Percentiles rank a stretch among this genome's conserved stretches.
These are phyloP conservation scores for Mucor irregularis DNA, from an alignment of 371 early-diverging fungal genomes.

Conservation along the genomic window DNA sequence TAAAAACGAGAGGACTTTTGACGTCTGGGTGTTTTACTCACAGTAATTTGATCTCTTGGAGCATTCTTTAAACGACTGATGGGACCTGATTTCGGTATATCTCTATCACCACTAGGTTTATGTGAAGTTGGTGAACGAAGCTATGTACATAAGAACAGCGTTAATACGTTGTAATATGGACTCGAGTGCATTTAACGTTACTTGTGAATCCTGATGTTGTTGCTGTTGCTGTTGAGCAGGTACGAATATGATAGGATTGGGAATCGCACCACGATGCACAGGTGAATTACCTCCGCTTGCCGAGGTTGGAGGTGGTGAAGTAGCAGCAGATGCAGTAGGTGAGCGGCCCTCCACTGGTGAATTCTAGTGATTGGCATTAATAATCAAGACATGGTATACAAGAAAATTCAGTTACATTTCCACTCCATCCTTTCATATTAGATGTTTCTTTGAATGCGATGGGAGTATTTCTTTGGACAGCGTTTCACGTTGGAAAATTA, in stretches of 20 bases:
- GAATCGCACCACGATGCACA: background rate
- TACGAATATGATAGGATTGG: conserved; percentile 13
- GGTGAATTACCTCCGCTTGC: background rate
- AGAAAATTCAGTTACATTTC: too few species aligned
- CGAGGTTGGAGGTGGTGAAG: conserved; percentile 4
- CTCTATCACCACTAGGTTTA: conserved; percentile 8
- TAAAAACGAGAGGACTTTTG: conserved; percentile 89
- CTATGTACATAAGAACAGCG: background rate
- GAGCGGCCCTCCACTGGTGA: conserved; percentile 5
- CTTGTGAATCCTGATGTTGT: conserved; percentile 5
- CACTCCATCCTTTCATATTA: conserved; percentile 22
- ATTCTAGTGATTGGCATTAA: too few species aligned
- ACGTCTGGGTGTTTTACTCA: conserved; percentile 80
- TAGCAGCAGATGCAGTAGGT: conserved; percentile 1
- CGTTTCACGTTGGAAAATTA: background rate
- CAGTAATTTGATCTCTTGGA: conserved; percentile 79
- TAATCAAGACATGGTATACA: too few species aligned
- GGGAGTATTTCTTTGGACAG: background rate
- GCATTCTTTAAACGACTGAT: conserved; percentile 79
- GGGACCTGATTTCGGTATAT: conserved; percentile 73
- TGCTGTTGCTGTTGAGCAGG: conserved; percentile 18
- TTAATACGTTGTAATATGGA: background rate
- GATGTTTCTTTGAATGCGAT: background rate
- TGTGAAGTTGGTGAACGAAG: conserved; percentile 22
- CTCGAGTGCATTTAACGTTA: background rate